Evolutionary conservation across 1,139 yeast genomes (phyloP), one percentile per base, ranked within the genome.

Genomic region (Taphrina deformans): DNA sequence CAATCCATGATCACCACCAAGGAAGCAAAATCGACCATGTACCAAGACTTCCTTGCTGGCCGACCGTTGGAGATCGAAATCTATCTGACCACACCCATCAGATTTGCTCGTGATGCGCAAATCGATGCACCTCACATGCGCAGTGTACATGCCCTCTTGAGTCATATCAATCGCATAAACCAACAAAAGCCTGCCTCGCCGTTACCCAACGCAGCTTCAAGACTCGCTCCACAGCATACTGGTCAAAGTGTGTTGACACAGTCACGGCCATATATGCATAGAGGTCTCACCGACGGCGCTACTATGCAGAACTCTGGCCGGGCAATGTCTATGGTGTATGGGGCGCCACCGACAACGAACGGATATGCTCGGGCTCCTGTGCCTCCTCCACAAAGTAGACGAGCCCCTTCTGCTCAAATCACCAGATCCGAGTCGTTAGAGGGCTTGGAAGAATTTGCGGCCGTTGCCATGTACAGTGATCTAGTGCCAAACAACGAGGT

Each of bases 51-150:
- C 73, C 79, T 82, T 33, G 81, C 88, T 67, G 86, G 87, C 74
- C 84, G 85, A 71, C 85, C 85, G 66, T 80, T 87, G 72, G 96
- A 89, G 74, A 76, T 86, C 62, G 91, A 87, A 72, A 84, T 83
- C 24, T 85, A 89, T 68, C 76, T 88, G 64, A 92, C 93, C 1
- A 87, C 85, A 72, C 90, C 93, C 0, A 75, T 89, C 69, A 79
- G 79, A 50, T 77, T 85, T 60, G 93, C 91, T 1, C 73, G 78
- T 55, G 78, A 78, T 65, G 80, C 84, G 67, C 79, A 80, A 2
- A 83, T 88, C n/a, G 73, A 76, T 0, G 79, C 87, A 0, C 96
- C 95, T 0, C 77, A 80, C 2, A 79, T 89, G 66, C 75, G 78
- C 3, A 77, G 83, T n/a, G 70, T 88, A 40, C 86, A 86, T 74